A percentile compares a stretch with the other conserved stretches of the same genome.
Evolutionary conservation across 495 filamentous ascomycete genomes (phyloP).

Genomic region (Neurospora terricola): DNA sequence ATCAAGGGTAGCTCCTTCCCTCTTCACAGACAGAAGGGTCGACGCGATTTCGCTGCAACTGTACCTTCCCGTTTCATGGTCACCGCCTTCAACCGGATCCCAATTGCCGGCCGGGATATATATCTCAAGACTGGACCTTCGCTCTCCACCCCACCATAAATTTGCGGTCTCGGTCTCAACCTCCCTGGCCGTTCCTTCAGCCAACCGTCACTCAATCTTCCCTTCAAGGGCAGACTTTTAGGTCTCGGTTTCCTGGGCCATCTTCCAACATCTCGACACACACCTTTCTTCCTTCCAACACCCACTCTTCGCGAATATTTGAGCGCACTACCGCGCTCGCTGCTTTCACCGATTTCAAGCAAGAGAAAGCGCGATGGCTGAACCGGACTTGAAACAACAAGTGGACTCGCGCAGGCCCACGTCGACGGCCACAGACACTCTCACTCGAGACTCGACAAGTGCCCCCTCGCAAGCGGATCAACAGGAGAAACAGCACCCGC

Average conservation of each 20-base stretch:
- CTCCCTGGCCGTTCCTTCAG: neutral
- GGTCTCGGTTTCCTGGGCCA: neutral
- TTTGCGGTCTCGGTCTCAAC: neutral
- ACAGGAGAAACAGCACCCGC: neutral
- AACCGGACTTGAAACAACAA: neutral
- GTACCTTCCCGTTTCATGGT: neutral
- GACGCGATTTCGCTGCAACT: neutral
- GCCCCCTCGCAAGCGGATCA: neutral
- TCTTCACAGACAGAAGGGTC: neutral
- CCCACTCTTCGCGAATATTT: neutral
- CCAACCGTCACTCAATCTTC: neutral
- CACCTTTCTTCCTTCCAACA: neutral
- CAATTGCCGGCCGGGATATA: neutral
- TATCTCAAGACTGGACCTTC: neutral
- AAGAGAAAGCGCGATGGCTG: neutral
- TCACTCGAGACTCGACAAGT: neutral
- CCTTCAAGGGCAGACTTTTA: neutral
- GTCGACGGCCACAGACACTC: neutral
- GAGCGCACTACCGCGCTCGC: neutral
- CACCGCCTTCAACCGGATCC: neutral
- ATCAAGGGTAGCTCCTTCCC: neutral
- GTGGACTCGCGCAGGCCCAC: neutral
- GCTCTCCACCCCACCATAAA: neutral
- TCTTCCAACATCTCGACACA: neutral
- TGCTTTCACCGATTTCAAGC: neutral